Conservation (phyloP, 192 early-diverging fungal species). For the Entomortierella beljakovae region DNA sequence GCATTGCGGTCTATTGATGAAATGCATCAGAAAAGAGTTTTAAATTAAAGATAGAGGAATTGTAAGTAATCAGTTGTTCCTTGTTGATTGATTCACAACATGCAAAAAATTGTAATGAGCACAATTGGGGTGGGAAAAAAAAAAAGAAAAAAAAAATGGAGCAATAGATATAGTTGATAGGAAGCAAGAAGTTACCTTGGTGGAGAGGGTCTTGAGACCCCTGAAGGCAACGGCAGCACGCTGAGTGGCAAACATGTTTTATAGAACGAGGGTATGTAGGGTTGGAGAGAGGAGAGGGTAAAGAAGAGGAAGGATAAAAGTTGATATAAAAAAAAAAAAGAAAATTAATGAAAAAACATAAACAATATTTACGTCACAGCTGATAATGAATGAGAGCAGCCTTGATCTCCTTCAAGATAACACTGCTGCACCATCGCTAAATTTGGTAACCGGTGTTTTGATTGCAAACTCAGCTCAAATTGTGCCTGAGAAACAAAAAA, state of each 20-base stretch:
- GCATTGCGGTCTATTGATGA: slow-evolving; percentile 41
- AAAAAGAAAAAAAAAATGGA: not conserved
- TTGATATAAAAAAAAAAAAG: slow-evolving; percentile 3
- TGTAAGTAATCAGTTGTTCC: slow-evolving; percentile 3
- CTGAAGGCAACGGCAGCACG: slow-evolving; percentile 47
- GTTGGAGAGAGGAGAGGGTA: slow-evolving; percentile 8
- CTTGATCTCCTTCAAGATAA: no score
- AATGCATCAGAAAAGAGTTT: not conserved
- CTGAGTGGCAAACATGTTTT: slow-evolving; percentile 41
- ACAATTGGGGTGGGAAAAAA: not conserved
- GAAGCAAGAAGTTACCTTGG: slow-evolving; percentile 27
- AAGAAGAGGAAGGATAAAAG: slow-evolving; percentile 6
- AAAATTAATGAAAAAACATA: no score
- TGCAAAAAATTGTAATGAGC: not conserved
- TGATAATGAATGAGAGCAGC: no score
- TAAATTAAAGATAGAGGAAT: not conserved
- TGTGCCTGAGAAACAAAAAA: no score
- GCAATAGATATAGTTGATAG: not conserved
- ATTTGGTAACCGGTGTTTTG: no score
- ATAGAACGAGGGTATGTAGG: not conserved
- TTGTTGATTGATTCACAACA: not conserved
- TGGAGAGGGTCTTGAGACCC: slow-evolving; percentile 51
- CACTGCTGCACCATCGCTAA: no score
- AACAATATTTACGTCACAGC: no score
- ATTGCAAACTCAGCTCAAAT: no score